phyloP scores from a whole-genome alignment of 768 basidiomycete species.

The Megacollybia marginata region DNA sequence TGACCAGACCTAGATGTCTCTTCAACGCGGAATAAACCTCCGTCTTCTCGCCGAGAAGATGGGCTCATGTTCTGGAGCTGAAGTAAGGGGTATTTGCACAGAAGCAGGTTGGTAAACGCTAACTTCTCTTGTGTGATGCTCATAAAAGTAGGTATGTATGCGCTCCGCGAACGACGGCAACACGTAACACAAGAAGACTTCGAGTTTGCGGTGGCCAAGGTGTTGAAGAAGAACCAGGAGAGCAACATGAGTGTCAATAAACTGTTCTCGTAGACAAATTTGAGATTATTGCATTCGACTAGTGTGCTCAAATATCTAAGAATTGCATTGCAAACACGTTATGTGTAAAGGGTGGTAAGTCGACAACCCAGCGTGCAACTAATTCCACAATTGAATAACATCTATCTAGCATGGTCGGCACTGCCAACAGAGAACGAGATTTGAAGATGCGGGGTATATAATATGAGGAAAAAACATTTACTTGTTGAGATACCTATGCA shows the following conservation, averaged over 20 bases:
- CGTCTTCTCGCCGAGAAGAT: conserved; percentile 96
- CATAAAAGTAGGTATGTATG: conserved; percentile 78
- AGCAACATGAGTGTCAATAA: conserved; percentile 92
- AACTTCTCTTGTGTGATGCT: not conserved
- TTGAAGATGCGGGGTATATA: too few relatives aligned
- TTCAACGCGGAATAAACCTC: conserved; percentile 93
- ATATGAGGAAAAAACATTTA: too few relatives aligned
- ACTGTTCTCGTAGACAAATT: conserved; percentile 81
- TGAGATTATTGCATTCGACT: conserved; percentile 6
- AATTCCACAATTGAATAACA: too few relatives aligned
- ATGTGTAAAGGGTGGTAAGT: too few relatives aligned
- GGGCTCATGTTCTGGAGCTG: conserved; percentile 76
- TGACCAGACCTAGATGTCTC: conserved; percentile 47
- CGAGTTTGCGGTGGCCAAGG: conserved; percentile 97
- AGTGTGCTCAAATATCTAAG: too few relatives aligned
- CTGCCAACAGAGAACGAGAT: too few relatives aligned
- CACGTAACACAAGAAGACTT: conserved; percentile 99
- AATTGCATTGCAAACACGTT: too few relatives aligned
- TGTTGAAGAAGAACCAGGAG: conserved; percentile 94
- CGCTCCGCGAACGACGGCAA: conserved; percentile 87
- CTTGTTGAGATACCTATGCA: too few relatives aligned
- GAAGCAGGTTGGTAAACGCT: conserved; percentile 66
- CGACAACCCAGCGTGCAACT: too few relatives aligned
- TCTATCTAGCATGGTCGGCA: too few relatives aligned
- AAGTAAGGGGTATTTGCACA: conserved; percentile 95